Conservation (phyloP, 805 yeast genomes). For the Ogataea paraovalis region DNA sequence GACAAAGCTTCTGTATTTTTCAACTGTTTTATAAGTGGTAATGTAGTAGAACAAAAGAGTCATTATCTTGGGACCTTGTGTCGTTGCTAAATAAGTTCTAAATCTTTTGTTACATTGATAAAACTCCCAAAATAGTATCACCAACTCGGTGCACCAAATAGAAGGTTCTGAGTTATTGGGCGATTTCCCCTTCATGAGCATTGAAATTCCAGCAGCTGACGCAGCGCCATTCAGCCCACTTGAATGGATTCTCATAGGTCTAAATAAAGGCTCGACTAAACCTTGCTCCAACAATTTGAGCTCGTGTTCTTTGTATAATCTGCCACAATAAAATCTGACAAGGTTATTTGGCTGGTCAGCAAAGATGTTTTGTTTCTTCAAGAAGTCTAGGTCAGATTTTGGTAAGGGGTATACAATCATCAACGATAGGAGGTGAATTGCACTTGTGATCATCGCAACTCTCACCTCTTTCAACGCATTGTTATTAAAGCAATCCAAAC, state of each 20-base stretch:
- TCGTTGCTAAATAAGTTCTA: constrained; percentile 39
- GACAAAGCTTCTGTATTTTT: constrained; percentile 38
- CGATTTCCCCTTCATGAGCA: constrained; percentile 24
- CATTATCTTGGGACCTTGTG: constrained; percentile 47
- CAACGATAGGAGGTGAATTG: constrained; percentile 58
- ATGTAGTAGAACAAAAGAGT: constrained; percentile 56
- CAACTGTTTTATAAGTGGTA: constrained; percentile 40
- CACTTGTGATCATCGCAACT: constrained; percentile 44
- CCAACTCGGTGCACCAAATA: constrained; percentile 54
- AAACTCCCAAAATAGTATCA: constrained; percentile 70
- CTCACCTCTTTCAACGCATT: constrained; percentile 38
- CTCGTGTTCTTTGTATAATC: constrained; percentile 52
- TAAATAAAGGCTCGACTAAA: constrained; percentile 43
- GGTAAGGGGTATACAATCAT: constrained; percentile 67
- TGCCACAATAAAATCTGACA: constrained; percentile 49
- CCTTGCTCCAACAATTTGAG: constrained; percentile 45
- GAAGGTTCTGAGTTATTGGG: constrained; percentile 18
- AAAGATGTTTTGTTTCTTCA: constrained; percentile 31
- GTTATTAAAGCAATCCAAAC: constrained; percentile 32
- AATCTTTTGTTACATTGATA: constrained; percentile 66
- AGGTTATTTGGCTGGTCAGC: constrained; percentile 39
- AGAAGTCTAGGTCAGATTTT: constrained; percentile 34
- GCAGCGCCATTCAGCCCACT: constrained; percentile 5
- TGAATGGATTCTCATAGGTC: constrained; percentile 33
- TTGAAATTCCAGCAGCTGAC: constrained; percentile 19